phyloP scores from a whole-genome alignment of 371 early-diverging fungal species.

The Massospora cicadina region DNA sequence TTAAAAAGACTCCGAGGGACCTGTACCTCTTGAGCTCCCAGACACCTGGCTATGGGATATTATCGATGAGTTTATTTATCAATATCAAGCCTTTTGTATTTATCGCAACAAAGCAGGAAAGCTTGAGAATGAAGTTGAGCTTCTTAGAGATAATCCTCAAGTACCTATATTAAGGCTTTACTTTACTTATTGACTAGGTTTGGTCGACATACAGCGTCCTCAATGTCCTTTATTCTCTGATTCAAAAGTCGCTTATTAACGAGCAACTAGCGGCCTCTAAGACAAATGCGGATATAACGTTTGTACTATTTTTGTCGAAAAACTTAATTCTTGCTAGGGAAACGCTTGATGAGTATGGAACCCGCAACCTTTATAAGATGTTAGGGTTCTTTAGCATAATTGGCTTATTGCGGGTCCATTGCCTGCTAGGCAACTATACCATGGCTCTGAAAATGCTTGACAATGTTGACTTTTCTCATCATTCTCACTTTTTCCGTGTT shows the following conservation, averaged over 20 bases:
- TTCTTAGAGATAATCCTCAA: constrained; percentile 64
- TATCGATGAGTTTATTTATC: constrained; percentile 95
- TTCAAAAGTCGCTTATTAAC: constrained; percentile 82
- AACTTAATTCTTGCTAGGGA: constrained; percentile 19
- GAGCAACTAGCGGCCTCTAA: constrained; percentile 75
- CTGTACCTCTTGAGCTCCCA: constrained; percentile 75
- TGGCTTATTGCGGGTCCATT: constrained; percentile 84
- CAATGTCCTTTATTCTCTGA: constrained; percentile 82
- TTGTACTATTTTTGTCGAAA: constrained; percentile 11
- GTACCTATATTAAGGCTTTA: constrained; percentile 14
- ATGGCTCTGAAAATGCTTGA: constrained; percentile 88
- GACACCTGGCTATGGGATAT: constrained; percentile 98
- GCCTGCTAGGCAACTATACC: constrained; percentile 83
- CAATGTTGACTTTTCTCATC: constrained; percentile 80
- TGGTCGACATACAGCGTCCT: constrained; percentile 92
- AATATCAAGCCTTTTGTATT: constrained; percentile 91
- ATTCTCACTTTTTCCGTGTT: constrained; percentile 80
- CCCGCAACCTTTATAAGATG: constrained; percentile 76
- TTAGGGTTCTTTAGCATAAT: constrained; percentile 91
- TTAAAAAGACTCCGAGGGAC: constrained; percentile 48
- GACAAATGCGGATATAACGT: constrained; percentile 73
- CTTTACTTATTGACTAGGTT: constrained; percentile 21
- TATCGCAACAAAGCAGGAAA: constrained; percentile 76
- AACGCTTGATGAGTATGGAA: constrained; percentile 60
- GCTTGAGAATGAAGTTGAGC: constrained; percentile 56